These are phyloP conservation scores for Neopestalotiopsis sp. DNA, from an alignment of 2,329 filamentous ascomycete species.

Conservation along the genomic window DNA sequence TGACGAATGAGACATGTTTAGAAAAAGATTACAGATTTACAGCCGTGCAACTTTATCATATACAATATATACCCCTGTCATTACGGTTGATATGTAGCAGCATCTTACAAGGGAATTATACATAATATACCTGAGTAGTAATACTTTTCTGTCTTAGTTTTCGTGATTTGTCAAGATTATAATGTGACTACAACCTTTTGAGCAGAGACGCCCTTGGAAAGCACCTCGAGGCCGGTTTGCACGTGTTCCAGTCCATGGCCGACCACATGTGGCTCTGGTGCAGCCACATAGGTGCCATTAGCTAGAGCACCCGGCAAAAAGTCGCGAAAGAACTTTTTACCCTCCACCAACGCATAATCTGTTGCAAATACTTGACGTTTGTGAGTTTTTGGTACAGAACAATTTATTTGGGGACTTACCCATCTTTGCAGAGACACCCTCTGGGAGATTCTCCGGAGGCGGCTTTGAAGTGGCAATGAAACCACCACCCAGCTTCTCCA, in stretches of 20 bases:
- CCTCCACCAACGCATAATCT: neutral
- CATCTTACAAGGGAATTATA: neutral
- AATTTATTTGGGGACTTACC: neutral
- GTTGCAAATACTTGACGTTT: neutral
- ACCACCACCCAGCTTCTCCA: neutral
- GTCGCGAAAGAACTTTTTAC: slow-evolving; percentile 35
- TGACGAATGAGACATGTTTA: neutral
- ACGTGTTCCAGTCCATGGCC: slow-evolving; percentile 48
- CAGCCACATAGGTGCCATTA: slow-evolving; percentile 40
- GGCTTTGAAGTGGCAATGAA: slow-evolving; percentile 31
- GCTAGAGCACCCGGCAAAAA: slow-evolving; percentile 46
- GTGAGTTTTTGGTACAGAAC: too few species aligned
- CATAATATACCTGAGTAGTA: neutral
- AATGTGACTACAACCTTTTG: slow-evolving; percentile 46
- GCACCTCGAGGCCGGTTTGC: slow-evolving; percentile 44
- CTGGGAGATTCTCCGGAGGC: neutral
- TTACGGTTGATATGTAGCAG: neutral
- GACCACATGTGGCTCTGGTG: slow-evolving; percentile 44
- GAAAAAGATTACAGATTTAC: neutral
- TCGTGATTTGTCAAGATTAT: too few species aligned
- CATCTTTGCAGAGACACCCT: neutral
- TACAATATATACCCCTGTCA: neutral
- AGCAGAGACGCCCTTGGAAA: slow-evolving; percentile 45
- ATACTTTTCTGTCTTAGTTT: neutral
- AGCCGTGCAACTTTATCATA: neutral